Conservation (phyloP, 176 grass and related monocot species). For the Oryza glumipatula region DNA sequence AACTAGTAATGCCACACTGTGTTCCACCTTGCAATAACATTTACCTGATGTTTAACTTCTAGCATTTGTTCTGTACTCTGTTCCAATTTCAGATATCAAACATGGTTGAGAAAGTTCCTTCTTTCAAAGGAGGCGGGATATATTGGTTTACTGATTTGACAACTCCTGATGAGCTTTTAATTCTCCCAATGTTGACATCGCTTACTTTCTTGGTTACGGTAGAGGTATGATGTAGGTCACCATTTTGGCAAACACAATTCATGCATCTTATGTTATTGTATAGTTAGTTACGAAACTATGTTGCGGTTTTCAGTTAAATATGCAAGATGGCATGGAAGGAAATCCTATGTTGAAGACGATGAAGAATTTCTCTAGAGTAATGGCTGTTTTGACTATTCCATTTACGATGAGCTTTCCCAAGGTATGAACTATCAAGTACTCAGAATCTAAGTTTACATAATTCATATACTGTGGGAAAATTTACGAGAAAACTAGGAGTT, state of each 20-base stretch:
- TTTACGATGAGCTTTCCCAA: conserved; percentile 78
- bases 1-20: neutral
- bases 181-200: conserved; percentile 78
- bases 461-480: conserved; percentile 13
- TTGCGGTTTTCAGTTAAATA: conserved; percentile 69
- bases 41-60: conserved; percentile 28
- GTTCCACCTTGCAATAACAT: conserved; percentile 2
- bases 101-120: conserved; percentile 97
- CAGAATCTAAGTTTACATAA: conserved; percentile 18
- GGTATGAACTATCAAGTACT: conserved; percentile 53
- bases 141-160: conserved; percentile 99
- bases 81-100: conserved; percentile 73
- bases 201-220: conserved; percentile 73
- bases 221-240: conserved; percentile 89
- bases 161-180: conserved; percentile 64
- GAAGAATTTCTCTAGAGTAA: conserved; percentile 75
- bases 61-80: conserved; percentile 32
- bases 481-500: conserved; percentile 13
- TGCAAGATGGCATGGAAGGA: conserved; percentile 97
- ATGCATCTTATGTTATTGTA: neutral
- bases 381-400: conserved; percentile 73
- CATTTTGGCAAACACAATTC: neutral
- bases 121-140: conserved; percentile 83
- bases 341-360: conserved; percentile 71
- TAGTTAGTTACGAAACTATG: conserved; percentile 14